Conservation (phyloP, 2,329 filamentous ascomycete genomes). For the Neoscytalidium dimidiatum region DNA sequence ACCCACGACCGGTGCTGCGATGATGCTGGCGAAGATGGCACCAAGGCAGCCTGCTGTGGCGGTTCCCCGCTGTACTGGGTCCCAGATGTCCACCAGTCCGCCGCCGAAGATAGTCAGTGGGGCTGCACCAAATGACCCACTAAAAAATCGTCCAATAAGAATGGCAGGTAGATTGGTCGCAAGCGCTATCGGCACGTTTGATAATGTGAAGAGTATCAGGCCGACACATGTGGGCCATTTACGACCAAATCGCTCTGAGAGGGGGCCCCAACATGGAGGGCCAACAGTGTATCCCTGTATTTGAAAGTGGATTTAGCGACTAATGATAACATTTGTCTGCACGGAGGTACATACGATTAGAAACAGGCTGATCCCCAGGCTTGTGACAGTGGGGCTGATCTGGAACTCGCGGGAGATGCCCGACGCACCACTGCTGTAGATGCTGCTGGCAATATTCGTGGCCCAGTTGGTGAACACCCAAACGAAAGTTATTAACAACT, state of each 20-base stretch:
- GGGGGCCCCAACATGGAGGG: slow-evolving; percentile 39
- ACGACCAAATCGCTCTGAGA: slow-evolving; percentile 47
- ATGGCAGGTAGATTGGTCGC: slow-evolving; percentile 55
- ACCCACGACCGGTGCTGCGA: slow-evolving; percentile 59
- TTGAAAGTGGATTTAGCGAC: background rate
- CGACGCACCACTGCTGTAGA: background rate
- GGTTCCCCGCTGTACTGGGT: slow-evolving; percentile 62
- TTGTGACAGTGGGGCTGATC: slow-evolving; percentile 23
- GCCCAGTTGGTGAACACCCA: background rate
- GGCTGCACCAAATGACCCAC: slow-evolving; percentile 60
- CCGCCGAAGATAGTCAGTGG: slow-evolving; percentile 47
- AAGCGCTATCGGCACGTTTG: slow-evolving; percentile 60
- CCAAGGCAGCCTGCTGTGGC: slow-evolving; percentile 64
- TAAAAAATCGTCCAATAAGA: slow-evolving; percentile 60
- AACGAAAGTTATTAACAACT: slow-evolving; percentile 20
- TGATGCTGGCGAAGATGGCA: slow-evolving; percentile 63
- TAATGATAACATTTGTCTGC: background rate
- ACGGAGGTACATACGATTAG: slow-evolving; percentile 11
- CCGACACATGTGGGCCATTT: slow-evolving; percentile 44
- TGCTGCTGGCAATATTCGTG: slow-evolving; percentile 1
- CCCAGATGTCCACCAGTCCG: slow-evolving; percentile 52
- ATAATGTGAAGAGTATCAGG: slow-evolving; percentile 56
- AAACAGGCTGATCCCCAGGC: slow-evolving; percentile 28
- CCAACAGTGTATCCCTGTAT: slow-evolving; percentile 19
- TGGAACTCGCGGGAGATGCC: background rate